Evolutionary conservation across 805 yeast species (phyloP).

Genomic region (Kluyveromyces aestuarii): DNA sequence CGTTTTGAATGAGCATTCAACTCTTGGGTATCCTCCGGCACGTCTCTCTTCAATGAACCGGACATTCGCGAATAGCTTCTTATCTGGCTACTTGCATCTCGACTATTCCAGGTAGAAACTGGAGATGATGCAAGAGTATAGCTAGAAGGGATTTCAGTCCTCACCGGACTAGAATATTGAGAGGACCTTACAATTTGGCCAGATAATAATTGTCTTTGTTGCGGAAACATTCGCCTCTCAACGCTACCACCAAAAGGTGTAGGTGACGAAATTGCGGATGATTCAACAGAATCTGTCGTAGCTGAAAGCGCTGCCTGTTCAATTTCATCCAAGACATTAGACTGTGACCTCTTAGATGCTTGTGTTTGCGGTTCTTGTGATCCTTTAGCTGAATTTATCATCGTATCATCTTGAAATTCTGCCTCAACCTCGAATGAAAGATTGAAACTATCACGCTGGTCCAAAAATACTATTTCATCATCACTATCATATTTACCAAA

Average conservation of each 20-base stretch:
- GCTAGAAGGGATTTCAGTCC: background rate
- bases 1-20: background rate
- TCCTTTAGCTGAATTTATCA: background rate
- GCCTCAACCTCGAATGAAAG: conserved; percentile 2
- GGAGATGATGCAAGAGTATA: background rate
- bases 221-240: background rate
- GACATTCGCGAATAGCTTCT: background rate
- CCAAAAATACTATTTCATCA: conserved; percentile 1
- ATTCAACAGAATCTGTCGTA: background rate
- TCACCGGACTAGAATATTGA: background rate
- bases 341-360: background rate
- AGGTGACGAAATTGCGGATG: background rate
- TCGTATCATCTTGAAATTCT: conserved; percentile 1
- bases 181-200: background rate
- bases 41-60: background rate
- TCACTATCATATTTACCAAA: background rate
- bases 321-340: background rate
- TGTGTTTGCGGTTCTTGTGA: background rate
- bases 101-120: background rate
- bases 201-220: background rate
- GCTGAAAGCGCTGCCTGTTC: background rate
- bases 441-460: background rate
- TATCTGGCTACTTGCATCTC: background rate
- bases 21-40: background rate
- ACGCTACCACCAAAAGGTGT: background rate